Evolutionary conservation across 768 basidiomycete species (phyloP).

Genomic region (Xanthoconium stramineum): DNA sequence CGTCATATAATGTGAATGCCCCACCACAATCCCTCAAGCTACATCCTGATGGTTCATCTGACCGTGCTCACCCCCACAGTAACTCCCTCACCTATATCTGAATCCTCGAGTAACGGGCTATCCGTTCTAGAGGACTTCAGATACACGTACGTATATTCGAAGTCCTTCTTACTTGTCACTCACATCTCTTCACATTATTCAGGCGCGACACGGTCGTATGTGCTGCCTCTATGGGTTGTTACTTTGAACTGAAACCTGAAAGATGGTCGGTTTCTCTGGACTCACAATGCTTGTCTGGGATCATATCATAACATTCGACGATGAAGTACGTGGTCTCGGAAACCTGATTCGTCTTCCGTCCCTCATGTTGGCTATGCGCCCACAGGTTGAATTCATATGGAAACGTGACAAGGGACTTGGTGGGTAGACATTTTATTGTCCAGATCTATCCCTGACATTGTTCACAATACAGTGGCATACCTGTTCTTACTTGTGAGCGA

Average conservation of each 20-base stretch:
- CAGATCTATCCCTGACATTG: background rate
- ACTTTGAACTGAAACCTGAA: background rate
- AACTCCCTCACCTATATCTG: conserved; percentile 1
- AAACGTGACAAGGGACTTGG: conserved; percentile 33
- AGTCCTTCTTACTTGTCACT: background rate
- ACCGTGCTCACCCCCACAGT: background rate
- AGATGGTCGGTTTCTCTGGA: conserved; percentile 53
- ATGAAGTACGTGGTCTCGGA: conserved; percentile 30
- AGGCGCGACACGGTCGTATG: conserved; percentile 13
- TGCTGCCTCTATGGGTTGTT: background rate
- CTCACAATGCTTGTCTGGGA: conserved; percentile 52
- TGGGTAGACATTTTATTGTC: conserved; percentile 17
- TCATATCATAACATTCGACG: conserved; percentile 37
- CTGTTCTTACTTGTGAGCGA: conserved; percentile 38
- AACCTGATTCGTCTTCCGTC: background rate
- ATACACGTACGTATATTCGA: background rate
- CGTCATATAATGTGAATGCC: background rate
- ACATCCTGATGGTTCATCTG: background rate
- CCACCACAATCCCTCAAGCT: background rate
- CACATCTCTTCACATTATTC: background rate
- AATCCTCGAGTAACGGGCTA: background rate
- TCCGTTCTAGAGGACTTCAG: background rate
- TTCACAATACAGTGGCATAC: conserved; percentile 25
- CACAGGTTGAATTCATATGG: conserved; percentile 38
- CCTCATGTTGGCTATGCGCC: background rate